Evolutionary conservation across 2,329 filamentous ascomycete genomes (phyloP).

Genomic region (Orbilia javanica): DNA sequence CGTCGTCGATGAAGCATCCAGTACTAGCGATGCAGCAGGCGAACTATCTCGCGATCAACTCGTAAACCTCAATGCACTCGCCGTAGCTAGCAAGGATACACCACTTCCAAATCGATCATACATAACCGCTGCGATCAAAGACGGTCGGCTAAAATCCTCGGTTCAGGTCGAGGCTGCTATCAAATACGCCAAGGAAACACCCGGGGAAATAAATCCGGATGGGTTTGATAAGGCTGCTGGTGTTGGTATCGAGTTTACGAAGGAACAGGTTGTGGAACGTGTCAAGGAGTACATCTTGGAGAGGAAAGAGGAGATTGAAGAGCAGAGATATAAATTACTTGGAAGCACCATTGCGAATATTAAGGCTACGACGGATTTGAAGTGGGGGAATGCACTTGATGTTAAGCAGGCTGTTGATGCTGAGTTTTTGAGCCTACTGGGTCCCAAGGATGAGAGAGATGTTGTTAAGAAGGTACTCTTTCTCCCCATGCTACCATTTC

Average conservation of each 20-base stretch:
- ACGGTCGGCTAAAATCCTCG: conserved; percentile 59
- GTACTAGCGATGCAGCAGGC: conserved; percentile 18
- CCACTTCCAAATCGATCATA: conserved; percentile 55
- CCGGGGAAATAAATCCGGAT: conserved; percentile 50
- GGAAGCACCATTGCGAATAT: conserved; percentile 60
- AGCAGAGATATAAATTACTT: conserved; percentile 61
- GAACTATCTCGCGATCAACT: conserved; percentile 55
- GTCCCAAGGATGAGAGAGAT: conserved; percentile 62
- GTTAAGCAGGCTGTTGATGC: conserved; percentile 61
- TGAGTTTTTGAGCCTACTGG: conserved; percentile 60
- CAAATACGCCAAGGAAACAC: conserved; percentile 60
- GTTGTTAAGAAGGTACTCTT: conserved; percentile 60
- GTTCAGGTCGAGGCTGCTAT: conserved; percentile 60
- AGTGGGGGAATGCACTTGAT: conserved; percentile 61
- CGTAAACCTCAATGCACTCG: conserved; percentile 58
- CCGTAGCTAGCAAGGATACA: conserved; percentile 59
- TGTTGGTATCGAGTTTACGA: conserved; percentile 60
- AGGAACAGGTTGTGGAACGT: conserved; percentile 52
- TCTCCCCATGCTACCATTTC: background rate
- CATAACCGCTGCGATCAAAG: conserved; percentile 59
- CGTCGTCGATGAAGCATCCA: conserved; percentile 59
- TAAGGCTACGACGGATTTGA: conserved; percentile 60
- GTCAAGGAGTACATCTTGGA: conserved; percentile 60
- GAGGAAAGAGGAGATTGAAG: conserved; percentile 59
- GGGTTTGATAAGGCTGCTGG: conserved; percentile 59